These are phyloP conservation scores for Chlamydomonas sphaeroides DNA, from an alignment of 139 green algal genomes.

Conservation along the genomic window DNA sequence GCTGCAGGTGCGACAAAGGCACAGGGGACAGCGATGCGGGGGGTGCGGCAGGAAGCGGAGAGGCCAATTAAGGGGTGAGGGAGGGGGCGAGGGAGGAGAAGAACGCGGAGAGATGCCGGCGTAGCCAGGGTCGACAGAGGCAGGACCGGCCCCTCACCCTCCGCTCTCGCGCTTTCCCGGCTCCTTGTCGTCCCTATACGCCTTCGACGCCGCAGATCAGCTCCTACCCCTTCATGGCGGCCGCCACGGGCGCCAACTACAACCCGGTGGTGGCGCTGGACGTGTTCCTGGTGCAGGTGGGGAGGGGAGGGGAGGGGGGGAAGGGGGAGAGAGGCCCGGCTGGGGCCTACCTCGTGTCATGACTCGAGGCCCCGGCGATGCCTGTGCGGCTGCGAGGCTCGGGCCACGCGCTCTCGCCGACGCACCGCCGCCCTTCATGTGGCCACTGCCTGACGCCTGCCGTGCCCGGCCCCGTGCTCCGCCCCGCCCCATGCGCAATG, in stretches of 20 bases:
- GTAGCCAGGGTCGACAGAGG: no score
- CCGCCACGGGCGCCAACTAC: constrained; percentile 59
- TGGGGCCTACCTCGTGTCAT: no score
- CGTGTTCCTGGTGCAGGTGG: constrained; percentile 97
- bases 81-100: no score
- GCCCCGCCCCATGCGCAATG: no score
- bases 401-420: no score
- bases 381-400: no score
- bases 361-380: no score
- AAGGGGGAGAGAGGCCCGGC: neutral
- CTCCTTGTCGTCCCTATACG: neutral
- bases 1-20: constrained; percentile 54
- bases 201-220: constrained; percentile 25
- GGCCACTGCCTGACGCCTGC: no score
- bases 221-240: constrained; percentile 42
- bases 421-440: no score
- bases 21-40: neutral
- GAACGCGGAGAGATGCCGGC: no score
- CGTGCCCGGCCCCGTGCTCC: no score
- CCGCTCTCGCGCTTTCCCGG: neutral
- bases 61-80: no score
- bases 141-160: neutral
- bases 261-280: constrained; percentile 98
- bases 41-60: neutral
- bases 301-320: neutral